Conservation (phyloP, 2,329 filamentous ascomycete species). For the Botrytis deweyae region DNA sequence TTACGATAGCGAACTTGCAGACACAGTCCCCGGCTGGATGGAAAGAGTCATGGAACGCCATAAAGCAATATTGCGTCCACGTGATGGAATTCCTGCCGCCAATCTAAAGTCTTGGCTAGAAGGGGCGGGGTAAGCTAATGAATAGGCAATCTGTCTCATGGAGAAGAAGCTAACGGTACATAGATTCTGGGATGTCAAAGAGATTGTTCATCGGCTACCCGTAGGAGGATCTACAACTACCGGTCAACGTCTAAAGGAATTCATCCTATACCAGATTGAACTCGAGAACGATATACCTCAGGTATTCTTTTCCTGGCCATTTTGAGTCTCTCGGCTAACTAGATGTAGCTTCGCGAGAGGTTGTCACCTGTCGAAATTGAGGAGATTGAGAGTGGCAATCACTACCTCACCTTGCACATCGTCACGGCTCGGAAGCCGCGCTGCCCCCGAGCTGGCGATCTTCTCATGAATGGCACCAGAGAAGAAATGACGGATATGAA, state of each 20-base stretch:
- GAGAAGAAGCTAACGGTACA: slow-evolving; percentile 18
- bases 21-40: slow-evolving; percentile 34
- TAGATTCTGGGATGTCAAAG: slow-evolving; percentile 38
- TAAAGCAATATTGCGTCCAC: slow-evolving; percentile 33
- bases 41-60: slow-evolving; percentile 32
- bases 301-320: not conserved
- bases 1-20: slow-evolving; percentile 32
- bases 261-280: slow-evolving; percentile 16
- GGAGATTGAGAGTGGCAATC: slow-evolving; percentile 29
- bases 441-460: slow-evolving; percentile 33
- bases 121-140: slow-evolving; percentile 34
- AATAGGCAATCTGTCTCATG: not conserved
- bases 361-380: slow-evolving; percentile 22
- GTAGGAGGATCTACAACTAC: slow-evolving; percentile 25
- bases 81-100: slow-evolving; percentile 34
- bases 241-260: slow-evolving; percentile 13
- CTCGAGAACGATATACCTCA: slow-evolving; percentile 26
- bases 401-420: slow-evolving; percentile 37
- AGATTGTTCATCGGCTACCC: slow-evolving; percentile 33
- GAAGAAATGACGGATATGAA: slow-evolving; percentile 36
- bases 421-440: slow-evolving; percentile 37
- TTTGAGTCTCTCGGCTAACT: slow-evolving; percentile 6
- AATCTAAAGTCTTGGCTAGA: slow-evolving; percentile 37
- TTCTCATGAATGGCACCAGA: slow-evolving; percentile 32
- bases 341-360: slow-evolving; percentile 27